Conservation (phyloP, 495 filamentous ascomycete species). For the Penicillium paxilli region DNA sequence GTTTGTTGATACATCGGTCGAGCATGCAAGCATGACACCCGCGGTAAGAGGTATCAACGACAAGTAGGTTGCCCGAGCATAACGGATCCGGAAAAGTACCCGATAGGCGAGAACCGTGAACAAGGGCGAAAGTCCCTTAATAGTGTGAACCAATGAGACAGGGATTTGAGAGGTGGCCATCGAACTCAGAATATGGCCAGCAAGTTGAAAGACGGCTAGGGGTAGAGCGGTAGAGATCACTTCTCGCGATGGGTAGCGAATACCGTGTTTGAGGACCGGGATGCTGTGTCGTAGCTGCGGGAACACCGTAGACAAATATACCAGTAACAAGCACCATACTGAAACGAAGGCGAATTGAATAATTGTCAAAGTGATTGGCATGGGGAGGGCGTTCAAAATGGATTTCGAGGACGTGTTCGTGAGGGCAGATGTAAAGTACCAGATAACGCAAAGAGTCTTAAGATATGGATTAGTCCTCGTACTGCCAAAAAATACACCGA, state of each 20-base stretch:
- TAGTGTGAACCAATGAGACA: conserved; percentile 95
- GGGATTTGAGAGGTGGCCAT: conserved; percentile 93
- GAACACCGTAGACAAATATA: conserved; percentile 68
- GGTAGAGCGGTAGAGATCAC: conserved; percentile 86
- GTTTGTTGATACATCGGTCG: conserved; percentile 82
- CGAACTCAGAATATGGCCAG: conserved; percentile 88
- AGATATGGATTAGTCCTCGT: conserved; percentile 13
- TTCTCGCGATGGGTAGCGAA: conserved; percentile 77
- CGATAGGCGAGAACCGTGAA: conserved; percentile 96
- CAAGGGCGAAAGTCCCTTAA: conserved; percentile 97
- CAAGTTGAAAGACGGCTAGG: conserved; percentile 88
- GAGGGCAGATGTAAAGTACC: conserved; percentile 92
- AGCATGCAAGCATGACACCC: conserved; percentile 94
- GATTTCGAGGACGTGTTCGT: conserved; percentile 98
- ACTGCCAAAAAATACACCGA: background rate
- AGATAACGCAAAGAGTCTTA: conserved; percentile 79
- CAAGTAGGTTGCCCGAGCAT: conserved; percentile 84
- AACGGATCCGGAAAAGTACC: conserved; percentile 81
- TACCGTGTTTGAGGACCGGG: conserved; percentile 77
- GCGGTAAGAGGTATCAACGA: conserved; percentile 89
- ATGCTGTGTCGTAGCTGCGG: conserved; percentile 65
- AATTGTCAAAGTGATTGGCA: conserved; percentile 89
- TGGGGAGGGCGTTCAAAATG: conserved; percentile 89
- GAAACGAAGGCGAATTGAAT: conserved; percentile 95
- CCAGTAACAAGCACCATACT: conserved; percentile 78